Evolutionary conservation across 805 yeast genomes (phyloP).

Genomic region (Candida ovalis): DNA sequence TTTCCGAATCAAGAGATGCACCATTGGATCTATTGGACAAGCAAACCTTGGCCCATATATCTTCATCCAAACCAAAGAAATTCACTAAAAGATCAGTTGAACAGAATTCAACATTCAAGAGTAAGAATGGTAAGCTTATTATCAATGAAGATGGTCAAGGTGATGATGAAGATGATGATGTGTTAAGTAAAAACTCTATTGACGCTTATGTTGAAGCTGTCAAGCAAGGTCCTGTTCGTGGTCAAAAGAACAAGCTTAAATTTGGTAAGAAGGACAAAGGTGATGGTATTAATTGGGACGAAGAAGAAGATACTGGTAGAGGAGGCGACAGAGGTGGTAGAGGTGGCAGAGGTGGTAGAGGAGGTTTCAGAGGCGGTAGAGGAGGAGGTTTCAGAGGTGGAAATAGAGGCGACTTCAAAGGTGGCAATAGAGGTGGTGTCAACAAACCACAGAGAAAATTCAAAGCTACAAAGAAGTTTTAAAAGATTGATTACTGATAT

Average conservation of each 20-base stretch:
- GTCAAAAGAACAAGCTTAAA: conserved; percentile 87
- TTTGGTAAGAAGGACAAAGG: conserved; percentile 53
- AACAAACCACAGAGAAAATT: conserved; percentile 42
- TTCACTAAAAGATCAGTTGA: conserved; percentile 39
- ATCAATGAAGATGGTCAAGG: conserved; percentile 48
- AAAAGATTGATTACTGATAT: conserved; percentile 7
- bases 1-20: conserved; percentile 64
- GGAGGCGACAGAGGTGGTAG: conserved; percentile 4
- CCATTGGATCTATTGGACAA: conserved; percentile 90
- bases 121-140: conserved; percentile 65
- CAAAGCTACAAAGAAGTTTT: conserved; percentile 59
- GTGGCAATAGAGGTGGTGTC: conserved; percentile 15
- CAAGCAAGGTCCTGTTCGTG: conserved; percentile 87
- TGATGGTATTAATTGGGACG: conserved; percentile 50
- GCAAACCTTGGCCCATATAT: conserved; percentile 78
- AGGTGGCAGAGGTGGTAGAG: conserved; percentile 6
- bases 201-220: conserved; percentile 95
- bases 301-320: conserved; percentile 25
- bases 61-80: conserved; percentile 79
- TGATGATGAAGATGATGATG: conserved; percentile 47
- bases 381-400: conserved; percentile 1
- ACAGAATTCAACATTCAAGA: conserved; percentile 41
- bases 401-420: conserved; percentile 17
- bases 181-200: conserved; percentile 52
- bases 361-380: neutral